A percentile compares a stretch with the other conserved stretches of the same genome.
Evolutionary conservation across 2,329 filamentous ascomycete species (phyloP).

Genomic region (Xylaria sp.): DNA sequence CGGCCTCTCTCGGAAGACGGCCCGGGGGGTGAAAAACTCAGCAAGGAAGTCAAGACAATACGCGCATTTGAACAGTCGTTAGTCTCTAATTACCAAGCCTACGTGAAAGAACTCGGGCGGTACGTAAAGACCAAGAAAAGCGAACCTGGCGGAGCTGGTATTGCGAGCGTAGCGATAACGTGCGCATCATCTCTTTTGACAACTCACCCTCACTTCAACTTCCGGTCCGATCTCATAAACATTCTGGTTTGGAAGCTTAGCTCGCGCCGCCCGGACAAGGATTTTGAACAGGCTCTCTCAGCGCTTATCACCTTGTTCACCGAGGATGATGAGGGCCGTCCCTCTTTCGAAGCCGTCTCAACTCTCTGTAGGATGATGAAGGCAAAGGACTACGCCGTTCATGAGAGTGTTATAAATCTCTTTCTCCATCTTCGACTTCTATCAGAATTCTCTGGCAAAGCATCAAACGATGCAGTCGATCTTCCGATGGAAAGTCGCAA

Average conservation of each 20-base stretch:
- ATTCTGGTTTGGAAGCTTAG: constrained; percentile 88
- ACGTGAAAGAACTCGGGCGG: constrained; percentile 78
- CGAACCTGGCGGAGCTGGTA: constrained; percentile 54
- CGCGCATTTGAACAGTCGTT: constrained; percentile 89
- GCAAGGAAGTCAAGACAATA: constrained; percentile 87
- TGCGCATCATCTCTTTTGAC: constrained; percentile 85
- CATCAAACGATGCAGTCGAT: constrained; percentile 80
- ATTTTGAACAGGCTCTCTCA: constrained; percentile 80
- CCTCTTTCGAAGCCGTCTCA: constrained; percentile 85
- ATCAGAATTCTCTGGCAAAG: constrained; percentile 87
- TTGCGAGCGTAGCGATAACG: constrained; percentile 81
- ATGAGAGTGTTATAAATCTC: constrained; percentile 88
- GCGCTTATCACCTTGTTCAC: constrained; percentile 84
- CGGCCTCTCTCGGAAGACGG: constrained; percentile 81
- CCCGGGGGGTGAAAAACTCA: constrained; percentile 79
- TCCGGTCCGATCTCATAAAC: constrained; percentile 85
- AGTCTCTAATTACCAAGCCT: constrained; percentile 84
- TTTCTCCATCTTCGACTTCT: constrained; percentile 91
- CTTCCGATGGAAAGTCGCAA: constrained; percentile 64
- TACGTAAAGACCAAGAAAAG: constrained; percentile 67
- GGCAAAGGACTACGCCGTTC: constrained; percentile 80
- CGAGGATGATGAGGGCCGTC: constrained; percentile 88
- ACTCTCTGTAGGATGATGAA: constrained; percentile 96
- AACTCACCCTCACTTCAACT: constrained; percentile 96
- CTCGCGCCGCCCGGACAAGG: constrained; percentile 73